Evolutionary conservation across 192 early-diverging fungal genomes (phyloP).

Genomic region (Spinellus fusiger): DNA sequence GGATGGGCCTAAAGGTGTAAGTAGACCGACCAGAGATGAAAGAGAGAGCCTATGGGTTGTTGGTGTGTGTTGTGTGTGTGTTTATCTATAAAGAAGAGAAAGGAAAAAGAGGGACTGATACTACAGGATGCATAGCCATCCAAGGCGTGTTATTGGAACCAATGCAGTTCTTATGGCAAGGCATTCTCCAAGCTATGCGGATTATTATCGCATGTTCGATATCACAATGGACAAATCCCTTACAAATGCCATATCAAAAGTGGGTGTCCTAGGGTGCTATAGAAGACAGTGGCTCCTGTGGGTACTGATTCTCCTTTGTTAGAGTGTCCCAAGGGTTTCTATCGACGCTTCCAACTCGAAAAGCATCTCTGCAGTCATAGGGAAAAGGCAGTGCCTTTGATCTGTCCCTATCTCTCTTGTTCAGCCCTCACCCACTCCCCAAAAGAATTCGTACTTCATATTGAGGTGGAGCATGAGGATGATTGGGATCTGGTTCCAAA

Average conservation of each 20-base stretch:
- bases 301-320: background rate
- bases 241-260: background rate
- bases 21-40: too few relatives aligned
- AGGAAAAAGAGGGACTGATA: too few relatives aligned
- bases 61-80: too few relatives aligned
- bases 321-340: background rate
- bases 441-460: background rate
- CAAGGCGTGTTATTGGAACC: background rate
- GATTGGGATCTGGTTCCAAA: background rate
- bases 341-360: background rate
- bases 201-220: background rate
- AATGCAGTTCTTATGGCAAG: background rate
- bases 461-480: background rate
- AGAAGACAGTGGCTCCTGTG: too few relatives aligned
- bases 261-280: background rate
- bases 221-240: background rate
- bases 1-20: too few relatives aligned
- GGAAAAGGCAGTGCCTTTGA: background rate
- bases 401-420: background rate
- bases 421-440: background rate
- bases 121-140: too few relatives aligned
- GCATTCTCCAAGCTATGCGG: background rate
- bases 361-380: background rate
- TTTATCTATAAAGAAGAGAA: too few relatives aligned
- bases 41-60: too few relatives aligned